Percentiles rank a stretch among this genome's conserved stretches.
These are phyloP conservation scores for Citrus unshiu DNA, from an alignment of 345 rosid genomes.

Conservation along the genomic window DNA sequence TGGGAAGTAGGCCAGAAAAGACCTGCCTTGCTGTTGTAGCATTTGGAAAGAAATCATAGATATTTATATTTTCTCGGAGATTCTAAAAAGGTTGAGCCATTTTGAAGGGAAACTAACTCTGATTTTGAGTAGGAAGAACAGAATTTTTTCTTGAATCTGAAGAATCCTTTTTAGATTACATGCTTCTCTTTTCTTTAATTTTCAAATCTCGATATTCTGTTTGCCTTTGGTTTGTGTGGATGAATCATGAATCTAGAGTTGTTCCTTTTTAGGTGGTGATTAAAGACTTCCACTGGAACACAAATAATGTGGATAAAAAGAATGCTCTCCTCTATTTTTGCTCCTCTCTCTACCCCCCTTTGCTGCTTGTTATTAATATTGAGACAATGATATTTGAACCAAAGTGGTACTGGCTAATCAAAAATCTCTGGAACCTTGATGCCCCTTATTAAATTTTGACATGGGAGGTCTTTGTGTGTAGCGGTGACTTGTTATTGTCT, in stretches of 20 bases:
- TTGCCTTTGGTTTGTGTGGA: not conserved
- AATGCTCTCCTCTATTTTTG: not conserved
- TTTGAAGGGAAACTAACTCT: constrained; percentile 17
- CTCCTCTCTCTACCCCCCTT: not conserved
- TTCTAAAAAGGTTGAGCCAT: constrained; percentile 27
- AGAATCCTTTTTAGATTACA: constrained; percentile 4
- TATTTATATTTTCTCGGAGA: constrained; percentile 20
- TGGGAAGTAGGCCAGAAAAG: constrained; percentile 27
- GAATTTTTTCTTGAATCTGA: constrained; percentile 10
- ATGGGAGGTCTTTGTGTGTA: too few species aligned
- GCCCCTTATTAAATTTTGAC: too few species aligned
- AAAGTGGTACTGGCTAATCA: too few species aligned
- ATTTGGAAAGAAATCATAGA: constrained; percentile 24
- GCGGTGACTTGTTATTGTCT: too few species aligned
- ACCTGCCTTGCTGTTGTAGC: constrained; percentile 38
- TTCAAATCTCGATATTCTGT: not conserved
- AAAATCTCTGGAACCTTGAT: too few species aligned
- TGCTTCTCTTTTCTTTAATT: not conserved
- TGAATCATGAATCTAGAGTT: not conserved
- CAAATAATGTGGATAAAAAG: not conserved
- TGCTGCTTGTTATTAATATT: not conserved
- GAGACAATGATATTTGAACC: too few species aligned
- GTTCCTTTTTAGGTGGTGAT: too few species aligned
- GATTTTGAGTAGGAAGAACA: constrained; percentile 23
- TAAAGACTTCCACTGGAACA: not conserved